Evolutionary conservation across 2,329 filamentous ascomycete species (phyloP), one percentile per base, ranked within the genome.

Genomic region (Fusarium pseudoanthophilum): DNA sequence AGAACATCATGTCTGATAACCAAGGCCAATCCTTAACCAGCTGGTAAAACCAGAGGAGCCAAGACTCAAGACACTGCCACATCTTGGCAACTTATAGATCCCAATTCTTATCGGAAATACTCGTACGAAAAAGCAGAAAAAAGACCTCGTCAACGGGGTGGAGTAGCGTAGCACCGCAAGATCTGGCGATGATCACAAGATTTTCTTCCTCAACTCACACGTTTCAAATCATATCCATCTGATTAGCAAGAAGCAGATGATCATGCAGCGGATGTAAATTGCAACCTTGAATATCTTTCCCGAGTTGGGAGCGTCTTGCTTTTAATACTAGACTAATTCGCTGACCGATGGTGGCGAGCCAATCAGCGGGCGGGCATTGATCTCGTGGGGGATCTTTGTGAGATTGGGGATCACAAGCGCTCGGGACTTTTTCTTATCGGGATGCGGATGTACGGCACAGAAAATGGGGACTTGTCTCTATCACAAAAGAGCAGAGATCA

Each of bases 321-420:
- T 46, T 64, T 64, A 45, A 43, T 39, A 21, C 59, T 45, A 45
- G 37, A 46, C 39, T 21, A 15, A 39, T n/a, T 40, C 34, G 36
- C 34, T 60, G 46, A 55, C 58, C 46, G 58, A 60, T 58, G 40
- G 16, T 13, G 18, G 21, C n/a, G 7, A 18, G 16, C 63, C 64
- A 67, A 67, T 67, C 4, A 16, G 34, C 20, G 28, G 30, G 28
- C 21, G 4, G 5, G 28, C 21, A 52, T 67, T 46, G 28, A 60
- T 67, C 64, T 67, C 64, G 64, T 67, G 64, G 62, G 45, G n/a
- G 45, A 46, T 60, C 49, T 28, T 46, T 40, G 39, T 28, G 9
- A 18, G 21, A 43, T 11, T 16, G 43, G 26, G 11, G 11, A 57
- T 64, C 63, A 64, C 45, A 60, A 37, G 56, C 37, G 24, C 24